Base-by-base conservation (phyloP, 768 basidiomycete species). In the Serpula lacrymans region DNA sequence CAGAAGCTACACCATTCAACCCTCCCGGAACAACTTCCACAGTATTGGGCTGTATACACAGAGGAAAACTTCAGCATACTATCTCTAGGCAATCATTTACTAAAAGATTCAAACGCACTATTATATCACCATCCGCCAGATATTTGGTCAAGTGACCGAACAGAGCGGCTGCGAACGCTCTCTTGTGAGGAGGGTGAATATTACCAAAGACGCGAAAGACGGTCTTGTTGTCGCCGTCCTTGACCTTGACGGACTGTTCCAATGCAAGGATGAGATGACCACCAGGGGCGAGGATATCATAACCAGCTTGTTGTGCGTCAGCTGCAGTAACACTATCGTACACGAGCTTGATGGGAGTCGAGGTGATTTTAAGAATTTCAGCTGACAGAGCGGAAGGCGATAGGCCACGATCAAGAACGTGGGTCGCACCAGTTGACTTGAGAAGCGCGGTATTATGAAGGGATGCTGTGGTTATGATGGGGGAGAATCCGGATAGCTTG, bases 381-480 rank as follows among this genome's bases (percentile, higher is more conserved):
- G 16, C 39, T 10, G 45, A 17, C 17, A 53, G 34, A 20, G 17
- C 37, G 10, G 16, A 31, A 20, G 26, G 10, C 10, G 43, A 25
- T 14, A 41, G 37, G 23, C 39, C 39, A 22, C 59, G 52, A 41
- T 56, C 54, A 30, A 61, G 17, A 32, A 59, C 51, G 42, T 61
- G 59, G 17, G 55, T 59, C n/a, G 56, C 59, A n/a, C 59, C 59
- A 35, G 57, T 37, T 5, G 59, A 53, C 29, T 50, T 46, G 33
- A 59, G 46, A 20, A 47, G 43, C 6, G 34, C 37, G 16, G 42
- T 37, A 41, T 61, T 53, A 37, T 50, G 52, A 17, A 43, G 31
- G 6, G 60, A 62, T 5, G 55, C 56, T 13, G 58, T 62, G 14
- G 51, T 39, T 27, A 62, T 54, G 48, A 62, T 59, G 25, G 60